Base-by-base conservation (phyloP, 129 eudicot genomes). In the Gnaphalium uliginosum region DNA sequence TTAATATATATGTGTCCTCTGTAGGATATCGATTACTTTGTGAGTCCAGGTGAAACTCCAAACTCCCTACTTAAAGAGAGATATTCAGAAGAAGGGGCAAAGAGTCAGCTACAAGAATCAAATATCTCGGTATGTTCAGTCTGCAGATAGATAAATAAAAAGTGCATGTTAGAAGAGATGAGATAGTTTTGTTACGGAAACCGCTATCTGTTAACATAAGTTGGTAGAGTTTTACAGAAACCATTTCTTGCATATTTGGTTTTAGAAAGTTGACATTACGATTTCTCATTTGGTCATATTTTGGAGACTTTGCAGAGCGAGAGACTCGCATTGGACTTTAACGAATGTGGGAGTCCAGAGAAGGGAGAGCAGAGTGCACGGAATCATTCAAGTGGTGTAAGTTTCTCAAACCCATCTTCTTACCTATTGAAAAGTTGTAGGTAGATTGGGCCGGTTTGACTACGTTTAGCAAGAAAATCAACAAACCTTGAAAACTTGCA, bases 41-140 rank as follows among this genome's bases (percentile, higher is more conserved):
- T 78, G 76, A 90, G 98, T 77, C 95, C 98, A 1, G 85, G 83
- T 41, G 95, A 93, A 71, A 93, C 96, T 67, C 90, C 96, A 1
- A 95, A 88, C 74, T 84, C 96, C 5, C 59, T 90, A 60, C 48
- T 88, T 23, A 79, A 69, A 65, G 78, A 70, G 17, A 89, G 83
- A 77, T 70, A 83, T 56, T 68, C 78, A 56, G 73, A 33, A 14
- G 76, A 46, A 32, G 80, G 71, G 64, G 61, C 74, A 19, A 56
- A 17, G 30, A 83, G 73, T 66, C 84, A 43, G 37, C 37, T 33
- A 39, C 81, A 48, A 24, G 78, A 87, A 67, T 74, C 90, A 65
- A 84, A 65, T 82, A 66, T 77, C 18, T 29, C 68, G 87, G 96
- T 92, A 79, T 46, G 89, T 66, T 69, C 15, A 27, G 22, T 60